Conservation (phyloP, 148 eudicot species). For the Cornus florida region DNA sequence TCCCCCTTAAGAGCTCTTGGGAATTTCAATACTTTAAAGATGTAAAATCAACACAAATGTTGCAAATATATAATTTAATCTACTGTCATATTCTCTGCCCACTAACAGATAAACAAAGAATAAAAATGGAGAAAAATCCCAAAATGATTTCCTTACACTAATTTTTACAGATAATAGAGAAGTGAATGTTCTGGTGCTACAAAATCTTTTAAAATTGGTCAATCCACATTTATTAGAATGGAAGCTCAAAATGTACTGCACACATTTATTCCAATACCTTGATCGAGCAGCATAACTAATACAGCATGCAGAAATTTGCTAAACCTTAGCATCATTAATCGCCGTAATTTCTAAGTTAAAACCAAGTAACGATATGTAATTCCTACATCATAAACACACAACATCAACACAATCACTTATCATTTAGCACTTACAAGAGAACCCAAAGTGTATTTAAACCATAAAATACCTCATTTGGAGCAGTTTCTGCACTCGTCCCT, state of each 20-base stretch:
- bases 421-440: neutral
- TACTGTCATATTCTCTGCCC: too few relatives aligned
- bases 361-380: neutral
- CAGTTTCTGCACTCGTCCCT: conserved; percentile 28
- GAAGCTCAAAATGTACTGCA: neutral
- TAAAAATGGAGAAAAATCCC: too few relatives aligned
- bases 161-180: too few relatives aligned
- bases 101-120: too few relatives aligned
- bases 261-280: neutral
- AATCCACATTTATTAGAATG: neutral
- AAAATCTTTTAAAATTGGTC: too few relatives aligned
- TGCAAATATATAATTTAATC: too few relatives aligned
- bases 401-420: neutral
- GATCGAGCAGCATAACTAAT: neutral
- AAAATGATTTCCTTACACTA: too few relatives aligned
- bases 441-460: neutral
- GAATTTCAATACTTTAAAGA: too few relatives aligned
- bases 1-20: too few relatives aligned
- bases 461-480: conserved; percentile 41
- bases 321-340: neutral
- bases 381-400: neutral
- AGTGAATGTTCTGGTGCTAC: neutral
- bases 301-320: neutral
- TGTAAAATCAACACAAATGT: too few relatives aligned
- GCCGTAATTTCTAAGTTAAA: neutral